phyloP scores from a whole-genome alignment of 345 rosid genomes.

The Physaria fendleri region DNA sequence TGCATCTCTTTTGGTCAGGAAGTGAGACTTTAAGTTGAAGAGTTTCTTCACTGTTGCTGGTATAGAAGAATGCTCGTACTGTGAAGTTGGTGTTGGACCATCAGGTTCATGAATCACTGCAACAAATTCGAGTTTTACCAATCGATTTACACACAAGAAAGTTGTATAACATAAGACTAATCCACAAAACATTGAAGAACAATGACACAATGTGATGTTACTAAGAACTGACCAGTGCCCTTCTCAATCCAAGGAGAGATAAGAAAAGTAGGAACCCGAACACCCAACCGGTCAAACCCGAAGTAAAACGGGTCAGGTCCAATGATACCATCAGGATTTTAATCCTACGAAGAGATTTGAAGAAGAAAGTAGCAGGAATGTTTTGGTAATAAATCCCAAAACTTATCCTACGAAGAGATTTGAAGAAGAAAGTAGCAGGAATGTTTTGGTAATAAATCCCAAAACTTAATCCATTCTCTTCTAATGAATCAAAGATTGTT shows the following conservation, averaged over 20 bases:
- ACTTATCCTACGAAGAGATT: slow-evolving; percentile 56
- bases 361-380: slow-evolving; percentile 91
- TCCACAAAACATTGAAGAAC: background rate
- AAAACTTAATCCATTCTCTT: slow-evolving; percentile 71
- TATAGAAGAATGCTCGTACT: slow-evolving; percentile 89
- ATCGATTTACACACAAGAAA: background rate
- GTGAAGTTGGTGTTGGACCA: slow-evolving; percentile 78
- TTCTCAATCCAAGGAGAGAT: slow-evolving; percentile 95
- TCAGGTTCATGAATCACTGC: slow-evolving; percentile 83
- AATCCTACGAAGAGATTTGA: slow-evolving; percentile 57
- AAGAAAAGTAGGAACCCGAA: slow-evolving; percentile 78
- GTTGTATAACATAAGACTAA: background rate
- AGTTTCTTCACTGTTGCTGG: slow-evolving; percentile 98
- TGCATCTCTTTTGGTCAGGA: slow-evolving; percentile 94
- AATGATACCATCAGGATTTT: slow-evolving; percentile 89
- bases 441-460: slow-evolving; percentile 95
- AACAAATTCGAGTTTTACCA: background rate
- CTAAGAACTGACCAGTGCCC: slow-evolving; percentile 53
- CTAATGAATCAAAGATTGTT: slow-evolving; percentile 87
- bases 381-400: slow-evolving; percentile 95
- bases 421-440: slow-evolving; percentile 84
- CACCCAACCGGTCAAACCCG: slow-evolving; percentile 84
- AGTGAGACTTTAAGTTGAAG: slow-evolving; percentile 77
- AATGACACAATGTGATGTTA: background rate
- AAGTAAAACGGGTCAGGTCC: slow-evolving; percentile 93